Percentiles rank a stretch among this genome's conserved stretches.
Evolutionary conservation across 1,284 basidiomycete species (phyloP).

Genomic region (Cutaneotrichosporon sp.): DNA sequence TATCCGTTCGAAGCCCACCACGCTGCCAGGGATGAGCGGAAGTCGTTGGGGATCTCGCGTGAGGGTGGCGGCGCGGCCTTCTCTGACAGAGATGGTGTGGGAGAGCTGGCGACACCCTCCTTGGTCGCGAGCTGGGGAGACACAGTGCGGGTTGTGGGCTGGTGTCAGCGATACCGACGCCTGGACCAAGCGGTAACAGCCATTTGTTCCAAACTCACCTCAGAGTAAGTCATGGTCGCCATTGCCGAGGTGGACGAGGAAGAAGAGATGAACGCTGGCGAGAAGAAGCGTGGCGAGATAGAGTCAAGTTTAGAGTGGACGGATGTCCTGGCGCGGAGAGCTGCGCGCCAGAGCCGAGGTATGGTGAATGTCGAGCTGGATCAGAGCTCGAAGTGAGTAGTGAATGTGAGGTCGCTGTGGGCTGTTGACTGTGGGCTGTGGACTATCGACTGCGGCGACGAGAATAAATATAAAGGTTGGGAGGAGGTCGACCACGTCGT

Average conservation of each 20-base stretch:
- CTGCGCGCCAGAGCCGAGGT: neutral
- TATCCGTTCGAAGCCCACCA: slow-evolving; percentile 45
- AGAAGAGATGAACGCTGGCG: neutral
- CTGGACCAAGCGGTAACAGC: too few relatives aligned
- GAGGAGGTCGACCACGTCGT: too few relatives aligned
- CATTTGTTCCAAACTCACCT: too few relatives aligned
- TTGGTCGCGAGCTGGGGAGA: neutral
- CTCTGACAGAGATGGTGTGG: neutral
- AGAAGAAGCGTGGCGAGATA: too few relatives aligned
- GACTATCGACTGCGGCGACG: too few relatives aligned
- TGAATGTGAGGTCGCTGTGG: neutral
- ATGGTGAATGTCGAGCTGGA: neutral
- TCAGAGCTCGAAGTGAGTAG: neutral
- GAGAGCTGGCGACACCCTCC: neutral
- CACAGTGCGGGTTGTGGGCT: neutral
- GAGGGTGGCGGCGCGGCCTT: slow-evolving; percentile 14
- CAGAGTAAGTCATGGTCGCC: slow-evolving; percentile 1
- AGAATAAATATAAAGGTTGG: too few relatives aligned
- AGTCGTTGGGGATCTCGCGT: slow-evolving; percentile 35
- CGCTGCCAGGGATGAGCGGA: slow-evolving; percentile 35
- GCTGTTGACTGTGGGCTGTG: too few relatives aligned
- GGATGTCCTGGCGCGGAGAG: neutral
- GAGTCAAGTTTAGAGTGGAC: neutral
- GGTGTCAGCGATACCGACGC: neutral
- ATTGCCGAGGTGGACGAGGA: neutral